These are phyloP conservation scores for Geranomyces variabilis DNA, from an alignment of 192 early-diverging fungal species.

Conservation along the genomic window DNA sequence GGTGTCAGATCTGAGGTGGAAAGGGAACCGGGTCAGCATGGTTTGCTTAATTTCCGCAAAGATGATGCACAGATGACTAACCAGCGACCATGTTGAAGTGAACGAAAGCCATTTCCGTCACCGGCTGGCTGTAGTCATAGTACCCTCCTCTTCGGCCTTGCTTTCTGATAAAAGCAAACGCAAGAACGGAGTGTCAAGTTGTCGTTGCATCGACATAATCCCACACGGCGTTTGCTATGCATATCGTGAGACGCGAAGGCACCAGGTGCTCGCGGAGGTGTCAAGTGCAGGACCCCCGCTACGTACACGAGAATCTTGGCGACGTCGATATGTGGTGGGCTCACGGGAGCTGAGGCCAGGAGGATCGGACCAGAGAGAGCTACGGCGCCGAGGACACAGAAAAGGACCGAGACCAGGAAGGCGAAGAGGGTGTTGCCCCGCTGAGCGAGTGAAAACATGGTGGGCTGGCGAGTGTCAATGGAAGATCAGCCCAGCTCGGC, in stretches of 20 bases:
- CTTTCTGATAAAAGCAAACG: constrained; percentile 17
- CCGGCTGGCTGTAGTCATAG: constrained; percentile 44
- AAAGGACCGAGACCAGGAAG: constrained; percentile 64
- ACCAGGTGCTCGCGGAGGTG: neutral
- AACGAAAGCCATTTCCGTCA: constrained; percentile 65
- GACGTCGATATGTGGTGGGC: neutral
- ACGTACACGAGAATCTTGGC: neutral
- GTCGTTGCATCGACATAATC: too few relatives aligned
- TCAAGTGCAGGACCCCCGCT: neutral
- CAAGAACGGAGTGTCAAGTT: too few relatives aligned
- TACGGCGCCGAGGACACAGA: constrained; percentile 57
- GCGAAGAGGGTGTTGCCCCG: constrained; percentile 63
- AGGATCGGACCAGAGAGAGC: constrained; percentile 51
- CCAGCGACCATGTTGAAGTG: constrained; percentile 73
- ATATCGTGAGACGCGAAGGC: too few relatives aligned
- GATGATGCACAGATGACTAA: constrained; percentile 23
- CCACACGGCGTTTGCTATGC: too few relatives aligned
- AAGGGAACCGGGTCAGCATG: neutral
- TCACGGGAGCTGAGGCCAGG: constrained; percentile 7
- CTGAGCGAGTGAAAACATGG: constrained; percentile 27
- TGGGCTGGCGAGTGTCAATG: too few relatives aligned
- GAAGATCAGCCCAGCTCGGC: too few relatives aligned
- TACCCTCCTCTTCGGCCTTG: constrained; percentile 41
- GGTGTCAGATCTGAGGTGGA: constrained; percentile 67
- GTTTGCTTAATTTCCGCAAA: too few relatives aligned